Evolutionary conservation across 306 rosid species (phyloP), one percentile per base, ranked within the genome.

Genomic region (Sechiopsis laciniata): DNA sequence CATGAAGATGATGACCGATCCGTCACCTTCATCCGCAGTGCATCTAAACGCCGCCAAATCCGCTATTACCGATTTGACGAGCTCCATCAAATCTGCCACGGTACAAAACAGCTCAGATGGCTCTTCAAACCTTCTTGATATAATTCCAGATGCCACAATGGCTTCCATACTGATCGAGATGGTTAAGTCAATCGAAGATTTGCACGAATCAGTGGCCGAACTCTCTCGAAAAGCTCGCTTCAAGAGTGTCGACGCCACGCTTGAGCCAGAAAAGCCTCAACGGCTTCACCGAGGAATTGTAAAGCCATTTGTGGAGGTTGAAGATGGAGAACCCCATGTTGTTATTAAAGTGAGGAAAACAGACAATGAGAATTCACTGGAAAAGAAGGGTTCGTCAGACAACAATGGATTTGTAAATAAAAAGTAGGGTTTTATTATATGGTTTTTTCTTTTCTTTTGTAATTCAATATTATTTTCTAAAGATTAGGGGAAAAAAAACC

Each of bases 231-330:
- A 80, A 55, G 96, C 97, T 1, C 78, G 81, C 15, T 93, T 90
- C 86, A 83, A 84, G 80, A 75, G 46, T 5, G 74, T 26, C 8
- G 82, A 87, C 66, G 66, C 83, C 13, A 82, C 61, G 22, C 85
- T 80, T 1, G 83, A 90, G 8, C 85, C 83, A 20, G 96, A 88
- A 74, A 89, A 90, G 53, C 82, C 93, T 72, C 84, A 63, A 0
- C 26, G 85, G 24, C 90, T 93, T 79, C 98, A 90, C 57, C 80
- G 86, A 63, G 94, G 98, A 72, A 85, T 52, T 56, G 76, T 90
- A 48, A 87, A 86, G 14, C 97, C 98, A 46, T 76, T 80, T 40
- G 74, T 74, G 59, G 96, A 85, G 7, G 57, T 22, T 75, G 81
- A 77, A 0, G 80, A 76, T 3, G 58, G 22, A 67, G 1, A 1